These are phyloP conservation scores for Calonectria montana DNA, from an alignment of 2,329 filamentous ascomycete genomes.

Conservation along the genomic window DNA sequence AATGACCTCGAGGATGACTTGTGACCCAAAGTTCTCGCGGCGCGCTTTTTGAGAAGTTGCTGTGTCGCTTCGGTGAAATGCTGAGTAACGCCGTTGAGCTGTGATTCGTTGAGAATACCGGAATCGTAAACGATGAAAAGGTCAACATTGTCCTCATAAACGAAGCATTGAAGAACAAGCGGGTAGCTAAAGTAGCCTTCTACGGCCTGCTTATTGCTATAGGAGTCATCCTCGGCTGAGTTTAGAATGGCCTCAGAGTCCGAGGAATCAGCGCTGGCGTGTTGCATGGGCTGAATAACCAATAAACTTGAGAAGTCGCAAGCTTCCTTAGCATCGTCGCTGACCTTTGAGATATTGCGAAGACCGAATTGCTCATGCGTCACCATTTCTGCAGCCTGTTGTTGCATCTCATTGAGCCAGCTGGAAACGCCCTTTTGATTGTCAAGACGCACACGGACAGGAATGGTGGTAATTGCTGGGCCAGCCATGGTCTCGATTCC, in stretches of 20 bases:
- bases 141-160: background rate
- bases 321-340: conserved; percentile 11
- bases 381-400: conserved; percentile 26
- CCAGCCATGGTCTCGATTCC: conserved; percentile 35
- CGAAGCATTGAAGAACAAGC: conserved; percentile 3
- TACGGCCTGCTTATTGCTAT: background rate
- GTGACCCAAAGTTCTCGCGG: background rate
- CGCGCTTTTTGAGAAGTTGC: background rate
- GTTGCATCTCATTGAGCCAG: conserved; percentile 49
- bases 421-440: conserved; percentile 22
- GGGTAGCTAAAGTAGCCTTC: conserved; percentile 11
- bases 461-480: conserved; percentile 48
- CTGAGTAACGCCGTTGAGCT: background rate
- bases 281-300: conserved; percentile 26
- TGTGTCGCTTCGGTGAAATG: conserved; percentile 6
- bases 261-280: background rate
- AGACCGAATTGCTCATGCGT: conserved; percentile 26
- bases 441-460: conserved; percentile 43
- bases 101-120: background rate
- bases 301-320: conserved; percentile 12
- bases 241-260: background rate
- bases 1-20: background rate
- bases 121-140: conserved; percentile 4
- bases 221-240: conserved; percentile 17
- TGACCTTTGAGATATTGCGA: conserved; percentile 31